Evolutionary conservation across 345 rosid genomes (phyloP).

Genomic region (Atalantia buxifolia): DNA sequence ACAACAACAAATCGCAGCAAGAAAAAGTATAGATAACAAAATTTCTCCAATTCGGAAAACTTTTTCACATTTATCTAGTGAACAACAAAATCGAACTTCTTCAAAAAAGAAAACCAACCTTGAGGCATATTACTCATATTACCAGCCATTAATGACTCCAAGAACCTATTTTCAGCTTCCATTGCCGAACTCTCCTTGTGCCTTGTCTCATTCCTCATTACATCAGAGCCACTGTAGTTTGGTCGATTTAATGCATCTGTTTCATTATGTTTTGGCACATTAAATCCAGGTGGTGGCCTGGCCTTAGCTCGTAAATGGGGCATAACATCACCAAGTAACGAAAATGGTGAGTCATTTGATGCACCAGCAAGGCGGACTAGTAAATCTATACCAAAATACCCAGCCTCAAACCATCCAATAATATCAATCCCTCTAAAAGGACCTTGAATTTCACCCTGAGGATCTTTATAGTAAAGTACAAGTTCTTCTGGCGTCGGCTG

Average conservation of each 20-base stretch:
- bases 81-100: neutral
- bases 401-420: conserved; percentile 98
- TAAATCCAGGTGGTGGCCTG: conserved; percentile 96
- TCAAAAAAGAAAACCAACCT: conserved; percentile 41
- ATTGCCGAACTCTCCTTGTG: conserved; percentile 49
- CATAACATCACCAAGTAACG: conserved; percentile 88
- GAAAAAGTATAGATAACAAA: too few species aligned
- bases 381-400: conserved; percentile 93
- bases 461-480: conserved; percentile 78
- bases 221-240: conserved; percentile 46
- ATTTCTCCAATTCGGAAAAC: too few species aligned
- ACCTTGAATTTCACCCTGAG: conserved; percentile 92
- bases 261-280: conserved; percentile 66
- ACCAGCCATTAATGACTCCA: conserved; percentile 90
- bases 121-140: conserved; percentile 46
- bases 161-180: conserved; percentile 87
- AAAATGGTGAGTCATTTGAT: conserved; percentile 68
- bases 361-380: conserved; percentile 66
- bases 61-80: neutral
- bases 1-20: neutral
- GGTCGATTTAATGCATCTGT: conserved; percentile 47
- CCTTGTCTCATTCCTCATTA: conserved; percentile 52
- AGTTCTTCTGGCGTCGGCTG: conserved; percentile 73
- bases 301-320: conserved; percentile 96
- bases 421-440: conserved; percentile 88